Conservation (phyloP, 1,139 yeast genomes). For the Debaryomycetaceae sp. region DNA sequence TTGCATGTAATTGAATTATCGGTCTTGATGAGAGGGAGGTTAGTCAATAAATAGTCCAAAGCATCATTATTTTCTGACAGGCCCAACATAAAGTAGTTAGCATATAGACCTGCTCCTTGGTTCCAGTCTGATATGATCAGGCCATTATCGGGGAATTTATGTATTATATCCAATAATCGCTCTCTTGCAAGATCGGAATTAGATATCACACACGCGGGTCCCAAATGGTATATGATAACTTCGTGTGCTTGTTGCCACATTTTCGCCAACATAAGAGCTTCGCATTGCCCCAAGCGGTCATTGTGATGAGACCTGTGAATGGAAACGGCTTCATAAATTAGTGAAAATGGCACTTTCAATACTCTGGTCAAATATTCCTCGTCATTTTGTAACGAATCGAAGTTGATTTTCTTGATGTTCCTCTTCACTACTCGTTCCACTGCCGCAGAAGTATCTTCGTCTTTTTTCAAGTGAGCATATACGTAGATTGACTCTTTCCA, state of each 20-base stretch:
- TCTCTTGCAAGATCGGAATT: constrained; percentile 31
- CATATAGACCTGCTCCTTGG: constrained; percentile 58
- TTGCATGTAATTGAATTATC: constrained; percentile 27
- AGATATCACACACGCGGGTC: constrained; percentile 61
- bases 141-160: constrained; percentile 45
- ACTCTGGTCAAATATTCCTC: constrained; percentile 28
- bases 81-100: constrained; percentile 37
- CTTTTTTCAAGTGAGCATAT: constrained; percentile 48
- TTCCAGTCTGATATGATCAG: constrained; percentile 51
- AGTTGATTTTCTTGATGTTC: constrained; percentile 41
- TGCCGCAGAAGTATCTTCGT: constrained; percentile 32
- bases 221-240: constrained; percentile 53
- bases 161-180: constrained; percentile 38
- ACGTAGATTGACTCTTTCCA: constrained; percentile 64
- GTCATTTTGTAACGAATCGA: constrained; percentile 13
- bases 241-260: constrained; percentile 64
- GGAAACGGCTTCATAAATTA: constrained; percentile 54
- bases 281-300: constrained; percentile 58
- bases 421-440: constrained; percentile 46
- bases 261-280: constrained; percentile 60
- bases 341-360: constrained; percentile 43
- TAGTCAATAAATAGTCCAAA: constrained; percentile 35
- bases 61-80: constrained; percentile 9
- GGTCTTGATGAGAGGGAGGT: constrained; percentile 38
- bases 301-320: constrained; percentile 36